Evolutionary conservation across 352 stramenopile species (phyloP), one percentile per base, ranked within the genome.

Genomic region (Pythium diclinum): DNA sequence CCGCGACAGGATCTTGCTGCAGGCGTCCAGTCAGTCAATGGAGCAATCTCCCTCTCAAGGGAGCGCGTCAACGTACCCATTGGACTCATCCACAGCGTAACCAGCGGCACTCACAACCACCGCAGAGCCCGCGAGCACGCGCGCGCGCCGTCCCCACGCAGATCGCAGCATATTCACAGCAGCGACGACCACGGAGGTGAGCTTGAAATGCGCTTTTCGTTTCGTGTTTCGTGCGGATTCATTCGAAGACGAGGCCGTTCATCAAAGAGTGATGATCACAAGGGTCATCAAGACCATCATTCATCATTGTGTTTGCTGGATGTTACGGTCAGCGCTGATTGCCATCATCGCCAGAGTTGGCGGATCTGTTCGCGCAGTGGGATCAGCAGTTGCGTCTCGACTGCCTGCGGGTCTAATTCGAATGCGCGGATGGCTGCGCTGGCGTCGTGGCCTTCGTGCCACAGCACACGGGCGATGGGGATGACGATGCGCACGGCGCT

Each of bases 1-100:
- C 14, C 82, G 82, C 9, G 83, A 87, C 9, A 88, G 59, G 25
- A 90, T 74, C 19, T 90, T 72, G 33, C 81, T 92, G 56, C 19
- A 32, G 11, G 7, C 28, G 6, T 17, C 25, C 23, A 33, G 17
- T 40, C 55, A 36, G 36, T 51, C 17, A 23, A 25, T 25, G 42
- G 5, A 25, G 1, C 6, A 17, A 8, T 49, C 42, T 10, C 14
- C 42, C 6, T 5, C 5, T 19, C 42, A 0, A 8, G 14, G n/a
- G n/a, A 49, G 42, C n/a, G 6, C 42, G 19, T 36, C 56, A 59
- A 69, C 56, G 40, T 76, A 91, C 83, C 74, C 69, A 59, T 88
- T 86, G 33, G 65, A 44, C 32, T 81, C 59, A 53, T 92, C 83
- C 0, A 69, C 53, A 1, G 61, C 62, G 62, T 86, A 90, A 33